These are phyloP conservation scores for Phytophthora rubi DNA, from an alignment of 352 stramenopile species.

Conservation along the genomic window DNA sequence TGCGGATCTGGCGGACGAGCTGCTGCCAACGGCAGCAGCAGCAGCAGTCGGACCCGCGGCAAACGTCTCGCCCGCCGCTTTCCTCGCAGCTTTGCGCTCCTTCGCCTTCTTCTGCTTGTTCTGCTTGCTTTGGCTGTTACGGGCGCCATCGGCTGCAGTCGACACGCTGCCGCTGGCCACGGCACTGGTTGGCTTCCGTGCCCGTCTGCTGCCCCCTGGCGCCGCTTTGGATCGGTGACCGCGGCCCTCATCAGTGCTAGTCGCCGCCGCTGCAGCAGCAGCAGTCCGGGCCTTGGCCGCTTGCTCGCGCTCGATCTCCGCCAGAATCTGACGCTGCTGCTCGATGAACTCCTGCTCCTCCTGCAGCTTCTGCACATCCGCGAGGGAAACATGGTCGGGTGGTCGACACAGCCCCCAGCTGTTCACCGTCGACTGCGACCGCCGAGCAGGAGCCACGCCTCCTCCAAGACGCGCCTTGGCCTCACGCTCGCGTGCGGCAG, in stretches of 20 bases:
- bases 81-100: conserved; percentile 39
- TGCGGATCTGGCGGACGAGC: conserved; percentile 1
- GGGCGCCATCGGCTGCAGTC: background rate
- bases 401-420: conserved; percentile 67
- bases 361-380: conserved; percentile 68
- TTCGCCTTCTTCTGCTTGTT: conserved; percentile 45
- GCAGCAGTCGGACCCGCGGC: background rate
- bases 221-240: conserved; percentile 12
- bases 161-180: background rate
- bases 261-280: conserved; percentile 1
- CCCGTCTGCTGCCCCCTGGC: conserved; percentile 11
- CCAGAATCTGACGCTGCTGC: conserved; percentile 71
- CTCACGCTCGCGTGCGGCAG: conserved; percentile 42
- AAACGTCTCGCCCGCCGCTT: conserved; percentile 38
- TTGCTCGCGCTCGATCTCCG: conserved; percentile 58
- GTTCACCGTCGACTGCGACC: conserved; percentile 61
- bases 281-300: conserved; percentile 25
- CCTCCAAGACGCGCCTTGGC: conserved; percentile 53
- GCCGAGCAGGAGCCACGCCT: conserved; percentile 28
- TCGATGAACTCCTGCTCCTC: conserved; percentile 69
- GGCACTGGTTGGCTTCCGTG: conserved; percentile 23
- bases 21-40: background rate
- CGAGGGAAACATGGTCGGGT: conserved; percentile 58
- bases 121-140: conserved; percentile 32
- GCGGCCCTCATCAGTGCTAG: background rate